phyloP scores from a whole-genome alignment of 768 basidiomycete species.

The Tricholoma saponaceum region DNA sequence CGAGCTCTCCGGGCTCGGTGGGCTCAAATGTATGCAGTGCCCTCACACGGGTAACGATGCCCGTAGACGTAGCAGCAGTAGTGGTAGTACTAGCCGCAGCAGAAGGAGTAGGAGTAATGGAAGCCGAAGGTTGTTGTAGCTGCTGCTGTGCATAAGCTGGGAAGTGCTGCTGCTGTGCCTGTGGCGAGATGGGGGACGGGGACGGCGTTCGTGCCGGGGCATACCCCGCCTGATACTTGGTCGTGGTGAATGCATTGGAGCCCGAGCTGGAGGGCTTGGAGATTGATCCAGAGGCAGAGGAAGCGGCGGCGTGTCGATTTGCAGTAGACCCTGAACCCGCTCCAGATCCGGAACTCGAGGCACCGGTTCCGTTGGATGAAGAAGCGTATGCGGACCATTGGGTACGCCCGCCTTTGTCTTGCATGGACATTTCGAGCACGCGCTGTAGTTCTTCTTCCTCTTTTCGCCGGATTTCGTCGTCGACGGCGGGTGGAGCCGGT shows the following conservation, averaged over 20 bases:
- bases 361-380: constrained; percentile 25
- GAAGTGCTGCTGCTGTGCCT: constrained; percentile 21
- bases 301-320: constrained; percentile 10
- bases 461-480: constrained; percentile 74
- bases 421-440: constrained; percentile 89
- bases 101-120: constrained; percentile 11
- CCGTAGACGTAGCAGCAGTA: constrained; percentile 14
- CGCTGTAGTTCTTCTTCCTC: constrained; percentile 96
- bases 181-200: constrained; percentile 21
- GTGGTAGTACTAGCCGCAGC: constrained; percentile 14
- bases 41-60: constrained; percentile 75
- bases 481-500: constrained; percentile 62
- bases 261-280: constrained; percentile 12
- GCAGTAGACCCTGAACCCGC: constrained; percentile 13
- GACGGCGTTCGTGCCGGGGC: constrained; percentile 54
- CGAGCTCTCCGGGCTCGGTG: constrained; percentile 83
- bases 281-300: constrained; percentile 11
- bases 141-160: constrained; percentile 17
- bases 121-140: constrained; percentile 15
- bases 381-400: constrained; percentile 45
- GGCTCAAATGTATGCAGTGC: constrained; percentile 89
- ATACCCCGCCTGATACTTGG: constrained; percentile 50
- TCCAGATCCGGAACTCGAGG: constrained; percentile 21
- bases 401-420: constrained; percentile 79
- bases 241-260: constrained; percentile 21